Conservation (phyloP, 1,284 basidiomycete genomes). For the Trichosporon faecale region DNA sequence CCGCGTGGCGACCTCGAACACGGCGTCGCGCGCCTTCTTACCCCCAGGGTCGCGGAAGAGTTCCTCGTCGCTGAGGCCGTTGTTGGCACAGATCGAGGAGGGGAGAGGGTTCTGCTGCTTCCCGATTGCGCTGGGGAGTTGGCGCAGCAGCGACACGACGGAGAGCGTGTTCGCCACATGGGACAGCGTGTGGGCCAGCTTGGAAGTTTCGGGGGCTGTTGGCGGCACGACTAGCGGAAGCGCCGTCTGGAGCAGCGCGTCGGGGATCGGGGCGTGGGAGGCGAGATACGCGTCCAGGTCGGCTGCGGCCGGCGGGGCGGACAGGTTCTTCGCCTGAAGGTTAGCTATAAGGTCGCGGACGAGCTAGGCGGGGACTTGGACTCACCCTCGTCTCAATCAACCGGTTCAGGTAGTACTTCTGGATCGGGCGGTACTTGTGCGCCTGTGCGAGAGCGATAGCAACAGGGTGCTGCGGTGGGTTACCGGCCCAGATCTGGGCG, state of each 20-base stretch:
- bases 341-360: neutral
- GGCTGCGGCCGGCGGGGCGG: conserved; percentile 61
- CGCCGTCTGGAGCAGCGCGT: conserved; percentile 73
- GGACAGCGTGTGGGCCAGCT: conserved; percentile 69
- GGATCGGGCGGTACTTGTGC: conserved; percentile 53
- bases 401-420: conserved; percentile 71
- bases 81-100: conserved; percentile 73
- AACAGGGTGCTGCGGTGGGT: conserved; percentile 70
- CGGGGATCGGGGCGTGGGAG: conserved; percentile 73
- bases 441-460: conserved; percentile 69
- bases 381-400: conserved; percentile 80
- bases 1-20: conserved; percentile 82
- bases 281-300: conserved; percentile 68
- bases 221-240: conserved; percentile 66
- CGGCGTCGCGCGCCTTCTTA: conserved; percentile 57
- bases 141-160: conserved; percentile 64
- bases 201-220: conserved; percentile 57
- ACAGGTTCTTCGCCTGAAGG: conserved; percentile 68
- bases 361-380: conserved; percentile 20
- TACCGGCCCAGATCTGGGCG: conserved; percentile 57
- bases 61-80: conserved; percentile 80
- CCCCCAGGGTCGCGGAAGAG: conserved; percentile 66
- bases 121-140: conserved; percentile 67
- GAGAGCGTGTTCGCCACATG: conserved; percentile 50
- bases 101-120: conserved; percentile 76